phyloP scores from a whole-genome alignment of 169 alveolate species.

The Cryptosporidium ubiquitum region DNA sequence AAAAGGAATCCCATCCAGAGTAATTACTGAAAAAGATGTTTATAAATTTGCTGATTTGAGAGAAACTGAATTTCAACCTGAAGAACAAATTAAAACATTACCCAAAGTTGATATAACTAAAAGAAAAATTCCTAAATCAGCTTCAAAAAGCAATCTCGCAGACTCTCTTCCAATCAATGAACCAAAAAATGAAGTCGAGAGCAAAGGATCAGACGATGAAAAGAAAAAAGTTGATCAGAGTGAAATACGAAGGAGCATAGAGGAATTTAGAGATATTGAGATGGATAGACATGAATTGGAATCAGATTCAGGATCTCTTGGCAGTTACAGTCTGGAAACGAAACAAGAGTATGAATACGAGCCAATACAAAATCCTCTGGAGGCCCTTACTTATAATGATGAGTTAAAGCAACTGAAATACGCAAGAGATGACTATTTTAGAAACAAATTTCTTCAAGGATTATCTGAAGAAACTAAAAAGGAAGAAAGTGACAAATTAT shows the following conservation, averaged over 20 bases:
- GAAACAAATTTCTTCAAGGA: not conserved
- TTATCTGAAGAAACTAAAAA: not conserved
- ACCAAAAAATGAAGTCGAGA: not conserved
- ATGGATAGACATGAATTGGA: not conserved
- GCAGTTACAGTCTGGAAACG: not conserved
- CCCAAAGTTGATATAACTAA: not conserved
- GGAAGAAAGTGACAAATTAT: constrained; percentile 9
- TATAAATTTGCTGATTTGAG: not conserved
- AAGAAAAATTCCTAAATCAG: not conserved
- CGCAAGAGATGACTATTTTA: constrained; percentile 25
- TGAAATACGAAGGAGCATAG: not conserved
- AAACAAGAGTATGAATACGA: not conserved
- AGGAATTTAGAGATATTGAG: not conserved
- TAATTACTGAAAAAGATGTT: not conserved
- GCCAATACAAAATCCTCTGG: constrained; percentile 48
- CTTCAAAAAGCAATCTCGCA: not conserved
- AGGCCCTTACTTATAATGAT: constrained; percentile 20
- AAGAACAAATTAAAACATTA: not conserved
- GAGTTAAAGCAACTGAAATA: constrained; percentile 34
- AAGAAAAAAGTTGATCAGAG: not conserved
- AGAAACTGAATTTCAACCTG: not conserved
- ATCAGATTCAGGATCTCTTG: not conserved
- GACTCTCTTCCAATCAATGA: not conserved
- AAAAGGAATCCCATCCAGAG: constrained; percentile 5
- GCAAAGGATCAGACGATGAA: not conserved